Percentiles rank a stretch among this genome's conserved stretches.
Evolutionary conservation across 805 yeast genomes (phyloP).

Genomic region (Teunomyces pallodes): DNA sequence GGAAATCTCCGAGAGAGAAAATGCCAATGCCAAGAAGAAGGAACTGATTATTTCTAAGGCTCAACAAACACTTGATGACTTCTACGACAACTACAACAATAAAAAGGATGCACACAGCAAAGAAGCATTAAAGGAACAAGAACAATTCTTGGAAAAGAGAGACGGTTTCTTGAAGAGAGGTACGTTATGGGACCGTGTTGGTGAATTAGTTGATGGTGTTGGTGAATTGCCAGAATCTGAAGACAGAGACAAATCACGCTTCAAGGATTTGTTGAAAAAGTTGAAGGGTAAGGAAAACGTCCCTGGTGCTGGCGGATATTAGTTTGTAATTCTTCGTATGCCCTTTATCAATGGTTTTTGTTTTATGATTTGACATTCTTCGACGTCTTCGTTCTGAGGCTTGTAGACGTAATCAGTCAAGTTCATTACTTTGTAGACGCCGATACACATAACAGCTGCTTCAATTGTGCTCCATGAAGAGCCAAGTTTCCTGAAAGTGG

Average conservation of each 20-base stretch:
- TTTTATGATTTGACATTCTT: slow-evolving; percentile 6
- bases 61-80: slow-evolving; percentile 79
- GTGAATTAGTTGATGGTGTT: slow-evolving; percentile 47
- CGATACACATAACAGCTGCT: slow-evolving; percentile 31
- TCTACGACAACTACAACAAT: slow-evolving; percentile 84
- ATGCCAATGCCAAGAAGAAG: slow-evolving; percentile 60
- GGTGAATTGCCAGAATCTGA: slow-evolving; percentile 39
- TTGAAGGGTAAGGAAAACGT: slow-evolving; percentile 68
- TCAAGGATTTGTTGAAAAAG: slow-evolving; percentile 60
- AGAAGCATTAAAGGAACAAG: slow-evolving; percentile 64
- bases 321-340: slow-evolving; percentile 11
- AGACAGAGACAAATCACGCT: slow-evolving; percentile 65
- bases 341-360: slow-evolving; percentile 13
- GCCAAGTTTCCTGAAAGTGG: slow-evolving; percentile 25
- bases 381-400: slow-evolving; percentile 12
- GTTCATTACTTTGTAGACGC: slow-evolving; percentile 38
- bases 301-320: slow-evolving; percentile 75
- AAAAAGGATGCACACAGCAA: slow-evolving; percentile 72
- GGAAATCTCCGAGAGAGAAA: slow-evolving; percentile 79
- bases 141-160: slow-evolving; percentile 67
- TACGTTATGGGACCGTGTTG: slow-evolving; percentile 54
- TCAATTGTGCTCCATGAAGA: slow-evolving; percentile 34
- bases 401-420: slow-evolving; percentile 28
- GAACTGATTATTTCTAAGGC: slow-evolving; percentile 73
- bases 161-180: slow-evolving; percentile 55